phyloP scores from a whole-genome alignment of 2,329 filamentous ascomycete species.

The Ceratocystis harringtonii region DNA sequence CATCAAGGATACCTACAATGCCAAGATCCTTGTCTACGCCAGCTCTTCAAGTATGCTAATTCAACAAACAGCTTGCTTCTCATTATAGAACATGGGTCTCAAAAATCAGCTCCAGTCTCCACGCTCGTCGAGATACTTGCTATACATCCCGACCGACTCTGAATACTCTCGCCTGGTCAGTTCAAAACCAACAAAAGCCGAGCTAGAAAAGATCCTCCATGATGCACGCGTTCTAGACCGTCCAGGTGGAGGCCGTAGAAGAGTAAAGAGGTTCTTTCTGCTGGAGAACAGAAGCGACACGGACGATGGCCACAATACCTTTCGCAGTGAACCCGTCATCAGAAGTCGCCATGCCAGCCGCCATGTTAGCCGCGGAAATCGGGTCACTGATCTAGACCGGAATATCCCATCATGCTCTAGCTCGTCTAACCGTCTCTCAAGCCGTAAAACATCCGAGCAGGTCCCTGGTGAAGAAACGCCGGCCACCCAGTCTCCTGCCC shows the following conservation, averaged over 20 bases:
- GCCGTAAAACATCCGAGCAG: background rate
- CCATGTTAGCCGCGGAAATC: background rate
- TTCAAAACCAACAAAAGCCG: conserved; percentile 6
- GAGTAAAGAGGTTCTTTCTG: conserved; percentile 15
- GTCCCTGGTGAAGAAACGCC: background rate
- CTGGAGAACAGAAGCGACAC: conserved; percentile 4
- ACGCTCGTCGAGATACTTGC: conserved; percentile 9
- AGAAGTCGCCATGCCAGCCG: background rate
- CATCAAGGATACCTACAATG: background rate
- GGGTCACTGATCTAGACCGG: background rate
- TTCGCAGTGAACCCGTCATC: background rate
- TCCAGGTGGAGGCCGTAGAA: conserved; percentile 3
- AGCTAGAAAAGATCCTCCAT: conserved; percentile 11
- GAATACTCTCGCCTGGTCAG: conserved; percentile 13
- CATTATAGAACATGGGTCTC: background rate
- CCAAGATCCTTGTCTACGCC: background rate
- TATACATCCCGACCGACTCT: conserved; percentile 14
- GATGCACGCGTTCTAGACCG: conserved; percentile 9
- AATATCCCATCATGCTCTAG: background rate
- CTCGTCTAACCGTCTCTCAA: background rate
- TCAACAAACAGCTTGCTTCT: background rate
- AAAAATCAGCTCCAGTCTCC: background rate
- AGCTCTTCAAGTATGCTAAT: background rate
- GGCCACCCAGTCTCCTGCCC: background rate
- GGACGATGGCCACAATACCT: background rate